Percentiles rank a stretch among this genome's conserved stretches.
Evolutionary conservation across 2,329 filamentous ascomycete species (phyloP).

Genomic region (Ophiostoma quercus): DNA sequence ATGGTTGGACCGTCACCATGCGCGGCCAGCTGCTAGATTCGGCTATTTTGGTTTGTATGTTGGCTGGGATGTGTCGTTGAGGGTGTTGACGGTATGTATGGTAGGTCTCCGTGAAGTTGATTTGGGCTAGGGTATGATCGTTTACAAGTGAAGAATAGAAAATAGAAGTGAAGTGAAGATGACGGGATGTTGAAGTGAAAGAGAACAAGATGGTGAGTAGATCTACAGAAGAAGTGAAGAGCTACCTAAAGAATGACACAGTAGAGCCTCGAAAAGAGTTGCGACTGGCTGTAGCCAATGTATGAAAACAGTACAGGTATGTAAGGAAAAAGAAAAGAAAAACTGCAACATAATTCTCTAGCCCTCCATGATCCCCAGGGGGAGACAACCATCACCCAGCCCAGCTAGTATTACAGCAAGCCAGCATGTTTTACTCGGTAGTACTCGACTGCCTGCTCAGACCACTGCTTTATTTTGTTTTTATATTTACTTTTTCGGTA

Average conservation of each 20-base stretch:
- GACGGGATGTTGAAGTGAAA: background rate
- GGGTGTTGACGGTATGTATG: background rate
- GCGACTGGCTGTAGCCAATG: background rate
- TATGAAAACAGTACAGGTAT: background rate
- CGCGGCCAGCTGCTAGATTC: background rate
- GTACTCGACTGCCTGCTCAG: background rate
- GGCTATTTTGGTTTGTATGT: background rate
- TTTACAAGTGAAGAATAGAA: background rate
- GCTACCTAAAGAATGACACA: background rate
- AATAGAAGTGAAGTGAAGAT: background rate
- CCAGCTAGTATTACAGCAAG: constrained; percentile 3
- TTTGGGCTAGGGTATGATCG: background rate
- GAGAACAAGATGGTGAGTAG: background rate
- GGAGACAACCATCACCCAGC: background rate
- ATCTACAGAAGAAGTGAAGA: background rate
- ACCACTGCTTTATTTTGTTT: background rate
- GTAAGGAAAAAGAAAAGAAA: background rate
- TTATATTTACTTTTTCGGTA: background rate
- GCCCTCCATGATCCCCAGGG: background rate
- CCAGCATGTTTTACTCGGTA: background rate
- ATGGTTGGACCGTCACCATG: background rate
- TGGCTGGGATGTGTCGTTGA: background rate
- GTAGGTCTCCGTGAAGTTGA: background rate
- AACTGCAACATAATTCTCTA: background rate
- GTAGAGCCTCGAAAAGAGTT: background rate